Conservation (phyloP, 148 eudicot species). For the Heliosperma pusillum region DNA sequence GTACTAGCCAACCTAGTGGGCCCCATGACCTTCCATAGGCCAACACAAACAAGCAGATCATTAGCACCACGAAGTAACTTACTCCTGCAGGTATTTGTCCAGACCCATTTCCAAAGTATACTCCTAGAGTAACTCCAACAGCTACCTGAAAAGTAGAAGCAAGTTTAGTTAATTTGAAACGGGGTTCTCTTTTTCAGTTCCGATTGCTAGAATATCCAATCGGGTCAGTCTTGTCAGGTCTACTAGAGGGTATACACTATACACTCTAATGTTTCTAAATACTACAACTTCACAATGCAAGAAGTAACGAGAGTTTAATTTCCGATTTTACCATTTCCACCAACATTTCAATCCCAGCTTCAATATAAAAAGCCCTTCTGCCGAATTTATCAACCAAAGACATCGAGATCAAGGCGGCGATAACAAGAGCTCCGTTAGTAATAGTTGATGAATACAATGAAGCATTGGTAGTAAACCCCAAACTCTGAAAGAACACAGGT, state of each 20-base stretch:
- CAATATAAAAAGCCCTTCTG: slow-evolving; percentile 62
- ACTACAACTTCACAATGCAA: neutral
- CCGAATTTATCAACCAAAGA: slow-evolving; percentile 73
- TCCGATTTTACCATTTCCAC: slow-evolving; percentile 52
- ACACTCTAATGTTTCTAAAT: no score
- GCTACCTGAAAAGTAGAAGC: slow-evolving; percentile 55
- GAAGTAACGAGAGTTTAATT: no score
- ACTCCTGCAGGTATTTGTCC: slow-evolving; percentile 41
- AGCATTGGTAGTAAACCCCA: slow-evolving; percentile 65
- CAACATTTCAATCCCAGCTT: slow-evolving; percentile 78
- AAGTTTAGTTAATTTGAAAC: no score
- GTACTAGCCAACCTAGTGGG: slow-evolving; percentile 94
- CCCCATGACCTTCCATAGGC: slow-evolving; percentile 99
- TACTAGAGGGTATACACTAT: no score
- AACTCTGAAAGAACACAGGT: slow-evolving; percentile 83
- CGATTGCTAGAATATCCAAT: no score
- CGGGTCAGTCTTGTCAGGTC: no score
- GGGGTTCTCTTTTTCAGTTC: no score
- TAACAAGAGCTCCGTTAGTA: slow-evolving; percentile 62
- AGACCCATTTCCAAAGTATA: slow-evolving; percentile 51
- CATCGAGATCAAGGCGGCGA: slow-evolving; percentile 78
- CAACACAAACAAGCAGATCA: slow-evolving; percentile 67
- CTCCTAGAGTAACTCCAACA: slow-evolving; percentile 50
- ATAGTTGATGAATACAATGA: slow-evolving; percentile 68
- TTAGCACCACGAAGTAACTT: slow-evolving; percentile 53